phyloP scores from a whole-genome alignment of 495 filamentous ascomycete species.

The Apodospora peruviana region DNA sequence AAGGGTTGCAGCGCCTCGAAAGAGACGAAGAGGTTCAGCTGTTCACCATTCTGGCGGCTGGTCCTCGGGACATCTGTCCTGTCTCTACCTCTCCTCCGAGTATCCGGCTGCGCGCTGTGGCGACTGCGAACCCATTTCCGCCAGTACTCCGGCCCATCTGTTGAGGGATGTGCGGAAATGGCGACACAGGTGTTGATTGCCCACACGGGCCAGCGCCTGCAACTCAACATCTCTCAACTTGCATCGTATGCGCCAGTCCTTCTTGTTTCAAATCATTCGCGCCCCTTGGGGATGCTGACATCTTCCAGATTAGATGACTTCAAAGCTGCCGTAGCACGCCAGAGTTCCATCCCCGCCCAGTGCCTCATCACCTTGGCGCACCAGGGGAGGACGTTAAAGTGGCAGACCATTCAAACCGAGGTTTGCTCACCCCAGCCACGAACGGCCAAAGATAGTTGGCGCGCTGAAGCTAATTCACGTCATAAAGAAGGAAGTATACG shows the following conservation, averaged over 20 bases:
- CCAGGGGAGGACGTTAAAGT: slow-evolving; percentile 73
- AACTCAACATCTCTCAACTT: slow-evolving; percentile 63
- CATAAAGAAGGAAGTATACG: slow-evolving; percentile 74
- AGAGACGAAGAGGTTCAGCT: too few relatives aligned
- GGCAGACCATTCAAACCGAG: slow-evolving; percentile 69
- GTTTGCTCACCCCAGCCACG: slow-evolving; percentile 37
- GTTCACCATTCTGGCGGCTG: too few relatives aligned
- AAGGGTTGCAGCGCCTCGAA: too few relatives aligned
- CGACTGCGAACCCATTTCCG: too few relatives aligned
- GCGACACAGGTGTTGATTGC: slow-evolving; percentile 79
- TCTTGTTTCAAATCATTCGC: background rate
- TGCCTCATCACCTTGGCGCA: slow-evolving; percentile 78
- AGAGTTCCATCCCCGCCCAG: slow-evolving; percentile 59
- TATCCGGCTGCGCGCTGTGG: too few relatives aligned
- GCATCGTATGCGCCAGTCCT: slow-evolving; percentile 52
- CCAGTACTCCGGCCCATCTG: background rate
- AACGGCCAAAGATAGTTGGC: background rate
- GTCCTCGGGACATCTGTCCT: too few relatives aligned
- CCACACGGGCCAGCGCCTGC: slow-evolving; percentile 79
- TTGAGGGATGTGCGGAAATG: slow-evolving; percentile 36
- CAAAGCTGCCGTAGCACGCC: slow-evolving; percentile 64
- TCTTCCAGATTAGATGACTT: slow-evolving; percentile 48
- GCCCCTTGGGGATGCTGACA: slow-evolving; percentile 2
- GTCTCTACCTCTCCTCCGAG: too few relatives aligned
- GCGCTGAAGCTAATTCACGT: slow-evolving; percentile 6